Percentiles rank a stretch among this genome's conserved stretches.
Evolutionary conservation across 2,329 filamentous ascomycete genomes (phyloP).

Genomic region (Neofusicoccum ribis): DNA sequence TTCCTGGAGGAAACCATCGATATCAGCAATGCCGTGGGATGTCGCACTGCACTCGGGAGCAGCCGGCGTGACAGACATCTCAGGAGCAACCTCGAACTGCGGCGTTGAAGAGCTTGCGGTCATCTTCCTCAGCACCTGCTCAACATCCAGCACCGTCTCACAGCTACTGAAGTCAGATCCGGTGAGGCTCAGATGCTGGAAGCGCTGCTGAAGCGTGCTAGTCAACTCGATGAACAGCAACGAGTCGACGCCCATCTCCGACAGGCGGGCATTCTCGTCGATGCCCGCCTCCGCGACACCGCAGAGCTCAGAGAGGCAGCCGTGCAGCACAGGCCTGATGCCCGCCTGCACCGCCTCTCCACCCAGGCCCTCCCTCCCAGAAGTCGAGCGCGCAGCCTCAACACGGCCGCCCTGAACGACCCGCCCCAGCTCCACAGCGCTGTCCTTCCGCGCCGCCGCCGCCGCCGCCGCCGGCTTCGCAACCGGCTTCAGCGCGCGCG

Average conservation of each 20-base stretch:
- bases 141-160: background rate
- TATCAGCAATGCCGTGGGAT: too few species aligned
- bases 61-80: background rate
- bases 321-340: background rate
- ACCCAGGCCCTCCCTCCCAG: too few species aligned
- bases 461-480: too few species aligned
- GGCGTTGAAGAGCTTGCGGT: background rate
- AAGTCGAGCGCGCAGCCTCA: too few species aligned
- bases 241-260: slow-evolving; percentile 28
- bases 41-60: too few species aligned
- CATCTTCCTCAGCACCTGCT: background rate
- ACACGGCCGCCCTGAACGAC: too few species aligned
- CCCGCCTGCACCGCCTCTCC: too few species aligned
- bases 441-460: too few species aligned
- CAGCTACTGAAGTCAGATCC: background rate
- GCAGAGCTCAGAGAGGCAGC: background rate
- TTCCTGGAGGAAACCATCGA: background rate
- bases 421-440: too few species aligned
- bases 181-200: slow-evolving; percentile 20
- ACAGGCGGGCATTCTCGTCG: background rate
- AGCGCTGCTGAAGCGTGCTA: slow-evolving; percentile 24
- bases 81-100: background rate
- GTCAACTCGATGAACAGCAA: slow-evolving; percentile 31
- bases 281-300: background rate
- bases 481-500: background rate